A percentile compares a stretch with the other conserved stretches of the same genome.
Evolutionary conservation across 192 early-diverging fungal genomes (phyloP).

Genomic region (Coemansia sp.): DNA sequence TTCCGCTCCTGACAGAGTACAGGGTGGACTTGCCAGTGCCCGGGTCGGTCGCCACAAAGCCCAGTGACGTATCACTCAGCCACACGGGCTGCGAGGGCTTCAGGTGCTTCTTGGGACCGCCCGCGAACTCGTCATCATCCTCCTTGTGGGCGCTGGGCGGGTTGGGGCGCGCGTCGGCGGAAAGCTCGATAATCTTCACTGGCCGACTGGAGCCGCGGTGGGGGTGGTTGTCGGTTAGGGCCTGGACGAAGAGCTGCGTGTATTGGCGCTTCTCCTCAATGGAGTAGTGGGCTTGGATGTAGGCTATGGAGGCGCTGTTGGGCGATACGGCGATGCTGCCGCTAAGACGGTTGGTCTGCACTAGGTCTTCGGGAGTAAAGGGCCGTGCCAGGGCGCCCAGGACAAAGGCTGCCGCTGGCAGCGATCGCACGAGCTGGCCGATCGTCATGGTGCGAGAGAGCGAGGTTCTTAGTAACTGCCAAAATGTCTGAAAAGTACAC

Average conservation of each 20-base stretch:
- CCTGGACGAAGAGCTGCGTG: slow-evolving; percentile 46
- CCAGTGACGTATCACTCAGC: slow-evolving; percentile 37
- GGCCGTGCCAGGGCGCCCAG: slow-evolving; percentile 30
- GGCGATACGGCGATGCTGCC: slow-evolving; percentile 56
- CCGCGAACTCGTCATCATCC: not conserved
- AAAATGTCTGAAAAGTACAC: not conserved
- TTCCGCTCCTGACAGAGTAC: slow-evolving; percentile 47
- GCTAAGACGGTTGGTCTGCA: slow-evolving; percentile 60
- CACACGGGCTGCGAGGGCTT: slow-evolving; percentile 49
- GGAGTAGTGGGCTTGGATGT: slow-evolving; percentile 63
- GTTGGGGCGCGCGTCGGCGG: slow-evolving; percentile 32
- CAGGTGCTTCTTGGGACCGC: slow-evolving; percentile 4
- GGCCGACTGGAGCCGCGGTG: slow-evolving; percentile 3
- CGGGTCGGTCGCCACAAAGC: slow-evolving; percentile 28
- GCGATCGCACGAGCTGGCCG: slow-evolving; percentile 10
- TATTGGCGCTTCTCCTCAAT: slow-evolving; percentile 56
- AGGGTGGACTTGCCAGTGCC: slow-evolving; percentile 38
- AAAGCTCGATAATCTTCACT: slow-evolving; percentile 9
- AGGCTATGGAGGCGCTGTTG: slow-evolving; percentile 54
- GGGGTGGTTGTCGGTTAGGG: not conserved
- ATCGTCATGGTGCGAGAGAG: not conserved
- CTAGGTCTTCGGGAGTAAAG: slow-evolving; percentile 62
- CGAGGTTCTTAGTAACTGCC: not conserved
- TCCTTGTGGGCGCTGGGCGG: slow-evolving; percentile 8
- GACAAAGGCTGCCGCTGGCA: slow-evolving; percentile 22